Base-by-base conservation (phyloP, 2,329 filamentous ascomycete species). In the Exophiala phaeomuriformis region DNA sequence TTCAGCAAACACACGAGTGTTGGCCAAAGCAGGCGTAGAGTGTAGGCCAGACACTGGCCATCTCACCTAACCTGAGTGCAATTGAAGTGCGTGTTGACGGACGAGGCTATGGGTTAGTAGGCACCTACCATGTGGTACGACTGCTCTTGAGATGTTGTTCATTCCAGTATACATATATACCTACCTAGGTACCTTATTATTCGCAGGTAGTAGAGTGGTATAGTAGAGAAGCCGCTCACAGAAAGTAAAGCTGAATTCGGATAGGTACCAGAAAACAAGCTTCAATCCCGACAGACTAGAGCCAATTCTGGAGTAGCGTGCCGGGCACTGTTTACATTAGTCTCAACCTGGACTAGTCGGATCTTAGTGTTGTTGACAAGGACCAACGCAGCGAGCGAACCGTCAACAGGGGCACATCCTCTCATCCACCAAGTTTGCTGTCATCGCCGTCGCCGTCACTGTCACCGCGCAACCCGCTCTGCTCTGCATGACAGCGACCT, bases 271-370 rank as follows among this genome's bases (percentile, higher is more conserved):
- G n/a, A 35, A 47, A 10, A 30, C n/a, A 44, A 33, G 12, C 45
- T 47, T 47, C 45, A 48, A 39, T 30, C 47, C 48, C 30, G 4
- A 6, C 19, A 27, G 12, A 9, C 39, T 41, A 41, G 9, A 27
- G 35, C 35, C 47, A 29, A 31, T 46, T 46, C 27, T 7, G 37
- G 48, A 19, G 37, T 51, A 45, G 44, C 5, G 1, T 7, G 6
- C 3, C 48, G 44, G 53, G 53, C 52, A 47, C 36, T 51, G 52
- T 55, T 55, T 55, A 53, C 39, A 7, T 33, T 19, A 27, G 19
- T 19, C 19, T 19, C 19, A 19, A 19, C 19, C 19, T 19, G 19
- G 19, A 19, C 19, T 19, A 19, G 19, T 19, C 19, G 19, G n/a
- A 40, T 40, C 8, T 46, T 32, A 10, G 35, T 32, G 19, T 49